phyloP scores from a whole-genome alignment of 2,329 filamentous ascomycete species.

The Cladosporium sp. region DNA sequence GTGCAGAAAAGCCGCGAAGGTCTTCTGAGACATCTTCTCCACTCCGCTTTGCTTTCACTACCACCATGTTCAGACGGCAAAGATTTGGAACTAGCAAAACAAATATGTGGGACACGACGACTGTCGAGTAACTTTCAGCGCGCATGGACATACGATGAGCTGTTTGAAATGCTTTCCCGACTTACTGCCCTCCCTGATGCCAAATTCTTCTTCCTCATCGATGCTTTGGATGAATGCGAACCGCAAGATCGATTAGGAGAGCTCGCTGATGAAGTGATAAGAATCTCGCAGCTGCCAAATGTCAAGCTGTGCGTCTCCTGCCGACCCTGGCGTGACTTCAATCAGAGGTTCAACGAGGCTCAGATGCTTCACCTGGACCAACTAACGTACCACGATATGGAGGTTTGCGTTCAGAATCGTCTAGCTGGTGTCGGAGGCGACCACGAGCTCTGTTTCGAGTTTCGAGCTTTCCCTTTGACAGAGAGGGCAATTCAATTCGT shows the following conservation, averaged over 20 bases:
- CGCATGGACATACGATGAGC: background rate
- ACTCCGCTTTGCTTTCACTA: background rate
- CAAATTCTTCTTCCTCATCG: background rate
- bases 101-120: background rate
- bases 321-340: background rate
- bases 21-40: background rate
- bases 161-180: background rate
- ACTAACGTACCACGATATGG: background rate
- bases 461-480: background rate
- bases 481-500: background rate
- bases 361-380: background rate
- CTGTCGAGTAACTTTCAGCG: background rate
- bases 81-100: background rate
- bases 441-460: background rate
- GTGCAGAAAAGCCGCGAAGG: background rate
- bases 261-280: background rate
- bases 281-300: background rate
- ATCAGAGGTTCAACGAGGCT: background rate
- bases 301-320: background rate
- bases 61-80: background rate
- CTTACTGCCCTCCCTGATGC: background rate
- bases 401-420: background rate
- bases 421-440: background rate
- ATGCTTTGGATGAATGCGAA: background rate
- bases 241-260: background rate